A percentile compares a stretch with the other conserved stretches of the same genome.
phyloP scores from a whole-genome alignment of 2,329 filamentous ascomycete genomes.

The Harringtonia lauricola region DNA sequence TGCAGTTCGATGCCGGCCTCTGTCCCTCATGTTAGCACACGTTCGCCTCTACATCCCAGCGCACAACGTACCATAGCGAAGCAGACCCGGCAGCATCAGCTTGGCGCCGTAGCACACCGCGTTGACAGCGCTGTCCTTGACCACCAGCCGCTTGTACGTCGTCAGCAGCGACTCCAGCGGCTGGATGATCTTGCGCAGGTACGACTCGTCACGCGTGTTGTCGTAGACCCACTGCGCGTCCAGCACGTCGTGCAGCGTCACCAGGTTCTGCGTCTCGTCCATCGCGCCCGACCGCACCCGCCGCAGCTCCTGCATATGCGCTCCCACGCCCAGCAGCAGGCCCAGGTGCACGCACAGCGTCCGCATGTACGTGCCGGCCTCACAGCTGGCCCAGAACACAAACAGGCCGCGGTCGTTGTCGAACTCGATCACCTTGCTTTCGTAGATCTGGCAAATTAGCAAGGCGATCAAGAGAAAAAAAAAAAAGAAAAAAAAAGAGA shows the following conservation, averaged over 20 bases:
- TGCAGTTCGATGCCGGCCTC: constrained; percentile 51
- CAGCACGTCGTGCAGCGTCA: constrained; percentile 89
- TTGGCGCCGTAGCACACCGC: constrained; percentile 98
- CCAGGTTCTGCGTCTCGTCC: constrained; percentile 80
- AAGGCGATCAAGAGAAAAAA: neutral
- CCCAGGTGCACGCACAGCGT: constrained; percentile 93
- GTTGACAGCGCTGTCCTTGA: constrained; percentile 95
- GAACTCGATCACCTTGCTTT: constrained; percentile 94
- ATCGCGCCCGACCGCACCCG: constrained; percentile 91
- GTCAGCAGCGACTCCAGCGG: constrained; percentile 88
- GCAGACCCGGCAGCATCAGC: constrained; percentile 92
- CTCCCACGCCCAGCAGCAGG: constrained; percentile 31
- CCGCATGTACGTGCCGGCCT: constrained; percentile 97
- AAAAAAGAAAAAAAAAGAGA: neutral
- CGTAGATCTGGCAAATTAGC: constrained; percentile 51
- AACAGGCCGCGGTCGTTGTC: constrained; percentile 96
- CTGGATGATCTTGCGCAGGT: constrained; percentile 81
- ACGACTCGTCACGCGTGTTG: constrained; percentile 90
- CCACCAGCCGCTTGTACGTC: constrained; percentile 91
- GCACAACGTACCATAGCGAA: constrained; percentile 65
- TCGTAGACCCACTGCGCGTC: constrained; percentile 95
- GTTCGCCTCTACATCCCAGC: constrained; percentile 49
- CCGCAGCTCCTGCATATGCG: constrained; percentile 96
- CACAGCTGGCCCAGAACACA: constrained; percentile 99
- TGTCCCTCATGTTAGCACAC: constrained; percentile 48